Evolutionary conservation across 306 rosid species (phyloP).

Genomic region (Abrus precatorius): DNA sequence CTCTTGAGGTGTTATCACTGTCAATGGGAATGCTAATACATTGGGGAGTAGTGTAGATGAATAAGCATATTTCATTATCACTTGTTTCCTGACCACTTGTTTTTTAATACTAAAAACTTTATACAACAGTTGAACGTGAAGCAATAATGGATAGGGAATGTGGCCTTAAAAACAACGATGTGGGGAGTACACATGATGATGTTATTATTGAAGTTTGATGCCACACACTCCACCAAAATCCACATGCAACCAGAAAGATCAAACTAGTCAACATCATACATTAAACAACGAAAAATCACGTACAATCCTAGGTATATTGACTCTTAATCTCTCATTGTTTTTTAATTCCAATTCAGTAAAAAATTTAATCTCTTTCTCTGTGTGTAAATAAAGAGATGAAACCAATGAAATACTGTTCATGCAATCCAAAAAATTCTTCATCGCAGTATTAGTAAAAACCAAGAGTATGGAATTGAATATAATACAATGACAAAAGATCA

Average conservation of each 20-base stretch:
- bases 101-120: slow-evolving; percentile 13
- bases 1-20: slow-evolving; percentile 32
- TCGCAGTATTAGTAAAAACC: not conserved
- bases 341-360: not conserved
- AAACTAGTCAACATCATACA: not conserved
- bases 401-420: too few relatives aligned
- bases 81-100: slow-evolving; percentile 43
- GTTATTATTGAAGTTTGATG: slow-evolving; percentile 39
- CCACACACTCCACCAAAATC: slow-evolving; percentile 41
- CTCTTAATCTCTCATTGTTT: not conserved
- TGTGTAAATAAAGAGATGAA: too few relatives aligned
- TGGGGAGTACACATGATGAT: slow-evolving; percentile 3
- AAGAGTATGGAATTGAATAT: not conserved
- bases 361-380: not conserved
- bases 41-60: not conserved
- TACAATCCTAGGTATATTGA: not conserved
- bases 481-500: too few relatives aligned
- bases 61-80: slow-evolving; percentile 39
- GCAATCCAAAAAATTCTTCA: too few relatives aligned
- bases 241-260: not conserved
- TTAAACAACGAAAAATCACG: not conserved
- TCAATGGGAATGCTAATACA: slow-evolving; percentile 19
- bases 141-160: slow-evolving; percentile 33
- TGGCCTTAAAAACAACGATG: slow-evolving; percentile 25
- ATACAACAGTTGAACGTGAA: slow-evolving; percentile 38